Conservation (phyloP, 1,139 yeast species). For the Protomyces inouyei region DNA sequence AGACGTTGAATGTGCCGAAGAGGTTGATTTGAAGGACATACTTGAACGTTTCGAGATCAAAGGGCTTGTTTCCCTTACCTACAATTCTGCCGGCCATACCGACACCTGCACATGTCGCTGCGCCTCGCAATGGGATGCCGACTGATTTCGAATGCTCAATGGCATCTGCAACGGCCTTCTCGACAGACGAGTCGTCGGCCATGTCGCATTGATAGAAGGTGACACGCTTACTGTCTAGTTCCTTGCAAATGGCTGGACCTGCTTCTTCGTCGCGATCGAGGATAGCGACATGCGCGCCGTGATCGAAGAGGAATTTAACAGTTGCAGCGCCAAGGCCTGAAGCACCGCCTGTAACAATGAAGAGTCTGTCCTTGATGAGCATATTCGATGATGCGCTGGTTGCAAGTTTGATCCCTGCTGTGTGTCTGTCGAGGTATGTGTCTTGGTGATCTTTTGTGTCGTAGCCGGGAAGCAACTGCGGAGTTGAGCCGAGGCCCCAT, state of each 20-base stretch:
- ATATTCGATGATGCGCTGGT: neutral
- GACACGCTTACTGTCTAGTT: neutral
- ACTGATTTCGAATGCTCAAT: conserved; percentile 26
- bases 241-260: conserved; percentile 12
- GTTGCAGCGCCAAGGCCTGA: conserved; percentile 33
- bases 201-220: conserved; percentile 30
- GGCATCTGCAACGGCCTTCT: conserved; percentile 27
- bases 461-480: no score
- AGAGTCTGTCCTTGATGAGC: conserved; percentile 19
- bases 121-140: conserved; percentile 28
- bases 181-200: conserved; percentile 26
- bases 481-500: no score
- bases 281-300: conserved; percentile 32
- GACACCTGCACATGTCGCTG: conserved; percentile 32
- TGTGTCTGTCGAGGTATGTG: no score
- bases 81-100: conserved; percentile 29
- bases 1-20: conserved; percentile 29
- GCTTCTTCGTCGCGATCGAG: conserved; percentile 30
- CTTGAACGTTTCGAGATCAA: conserved; percentile 29
- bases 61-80: conserved; percentile 27
- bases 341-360: conserved; percentile 23
- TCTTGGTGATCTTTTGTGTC: no score
- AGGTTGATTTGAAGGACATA: conserved; percentile 31
- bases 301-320: conserved; percentile 18
- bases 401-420: no score